A percentile compares a stretch with the other conserved stretches of the same genome.
These are phyloP conservation scores for Solanum corneliomulleri DNA, from an alignment of 257 asterid species.

Conservation along the genomic window DNA sequence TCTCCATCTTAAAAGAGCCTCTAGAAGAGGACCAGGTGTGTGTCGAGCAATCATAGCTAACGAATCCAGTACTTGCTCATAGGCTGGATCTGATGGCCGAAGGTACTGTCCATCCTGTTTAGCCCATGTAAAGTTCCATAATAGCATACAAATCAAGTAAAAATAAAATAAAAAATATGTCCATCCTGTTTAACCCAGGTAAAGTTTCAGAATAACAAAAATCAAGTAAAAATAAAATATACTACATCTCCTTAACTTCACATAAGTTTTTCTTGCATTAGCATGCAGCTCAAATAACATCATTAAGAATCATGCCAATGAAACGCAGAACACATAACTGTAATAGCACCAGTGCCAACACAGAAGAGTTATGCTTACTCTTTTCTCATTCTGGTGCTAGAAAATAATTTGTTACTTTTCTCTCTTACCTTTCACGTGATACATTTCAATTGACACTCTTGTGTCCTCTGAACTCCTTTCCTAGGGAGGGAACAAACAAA, in stretches of 20 bases:
- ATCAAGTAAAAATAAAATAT: not conserved
- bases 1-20: constrained; percentile 96
- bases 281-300: not conserved
- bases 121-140: not conserved
- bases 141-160: not conserved
- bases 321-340: not conserved
- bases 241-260: not conserved
- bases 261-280: not conserved
- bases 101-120: constrained; percentile 97
- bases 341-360: not conserved
- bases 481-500: not conserved
- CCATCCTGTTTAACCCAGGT: constrained; percentile 62
- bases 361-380: not conserved
- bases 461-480: not conserved
- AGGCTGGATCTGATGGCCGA: constrained; percentile 97
- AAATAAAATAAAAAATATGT: constrained; percentile 13
- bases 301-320: not conserved
- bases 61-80: constrained; percentile 97
- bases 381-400: not conserved
- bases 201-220: not conserved
- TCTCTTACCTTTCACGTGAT: not conserved
- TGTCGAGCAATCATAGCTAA: constrained; percentile 99
- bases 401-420: not conserved
- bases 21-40: constrained; percentile 92
- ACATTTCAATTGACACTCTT: not conserved